phyloP scores from a whole-genome alignment of 768 basidiomycete species.

The Coprinopsis cinerea region DNA sequence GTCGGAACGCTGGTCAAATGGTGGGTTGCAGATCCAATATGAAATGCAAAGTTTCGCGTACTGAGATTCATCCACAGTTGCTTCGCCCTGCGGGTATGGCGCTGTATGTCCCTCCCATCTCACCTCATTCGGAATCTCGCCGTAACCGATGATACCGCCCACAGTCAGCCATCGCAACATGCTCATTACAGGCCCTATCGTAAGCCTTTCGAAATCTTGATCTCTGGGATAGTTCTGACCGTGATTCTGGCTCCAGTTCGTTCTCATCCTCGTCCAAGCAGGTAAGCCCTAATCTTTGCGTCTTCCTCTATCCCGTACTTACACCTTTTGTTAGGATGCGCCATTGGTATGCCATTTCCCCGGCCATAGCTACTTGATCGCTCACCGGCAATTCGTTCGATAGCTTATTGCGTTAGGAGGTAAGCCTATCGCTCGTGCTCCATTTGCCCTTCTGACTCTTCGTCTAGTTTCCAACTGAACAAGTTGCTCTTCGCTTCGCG shows the following conservation, averaged over 20 bases:
- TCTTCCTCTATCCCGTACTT: background rate
- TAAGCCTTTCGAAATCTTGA: conserved; percentile 30
- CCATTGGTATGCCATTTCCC: conserved; percentile 26
- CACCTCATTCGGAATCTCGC: background rate
- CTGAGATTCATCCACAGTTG: conserved; percentile 26
- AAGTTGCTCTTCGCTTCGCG: conserved; percentile 25
- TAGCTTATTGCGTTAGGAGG: conserved; percentile 43
- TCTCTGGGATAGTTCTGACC: background rate
- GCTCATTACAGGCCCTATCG: conserved; percentile 33
- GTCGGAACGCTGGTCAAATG: conserved; percentile 51
- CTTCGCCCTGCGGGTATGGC: conserved; percentile 23
- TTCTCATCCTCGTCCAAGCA: conserved; percentile 36
- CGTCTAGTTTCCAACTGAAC: conserved; percentile 29
- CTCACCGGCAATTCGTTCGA: background rate
- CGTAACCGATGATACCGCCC: background rate
- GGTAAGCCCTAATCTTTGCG: conserved; percentile 24
- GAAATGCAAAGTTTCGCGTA: background rate
- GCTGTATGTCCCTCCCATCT: background rate
- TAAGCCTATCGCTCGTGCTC: conserved; percentile 18
- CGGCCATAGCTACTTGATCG: background rate
- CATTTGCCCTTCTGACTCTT: background rate
- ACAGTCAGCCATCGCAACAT: conserved; percentile 2
- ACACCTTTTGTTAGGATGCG: conserved; percentile 22
- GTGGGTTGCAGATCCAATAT: conserved; percentile 28
- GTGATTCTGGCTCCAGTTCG: conserved; percentile 22